These are phyloP conservation scores for Parmelia sp. DNA, from an alignment of 495 filamentous ascomycete species.

Conservation along the genomic window DNA sequence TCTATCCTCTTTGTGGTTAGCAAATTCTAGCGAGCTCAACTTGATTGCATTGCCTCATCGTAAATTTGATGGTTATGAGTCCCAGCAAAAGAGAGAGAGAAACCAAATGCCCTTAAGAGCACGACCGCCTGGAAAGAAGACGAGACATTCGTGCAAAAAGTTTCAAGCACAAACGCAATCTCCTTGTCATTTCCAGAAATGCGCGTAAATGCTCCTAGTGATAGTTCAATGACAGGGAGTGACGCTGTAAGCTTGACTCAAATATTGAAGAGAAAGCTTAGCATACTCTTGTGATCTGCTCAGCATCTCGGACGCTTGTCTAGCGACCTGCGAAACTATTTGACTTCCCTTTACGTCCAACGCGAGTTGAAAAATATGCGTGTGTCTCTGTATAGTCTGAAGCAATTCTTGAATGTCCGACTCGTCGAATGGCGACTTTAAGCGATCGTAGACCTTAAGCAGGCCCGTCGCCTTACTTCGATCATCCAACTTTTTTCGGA, in stretches of 20 bases:
- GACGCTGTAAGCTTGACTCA: too few relatives aligned
- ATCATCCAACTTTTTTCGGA: not conserved
- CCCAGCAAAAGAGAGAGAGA: not conserved
- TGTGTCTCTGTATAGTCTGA: not conserved
- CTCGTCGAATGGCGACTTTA: conserved; percentile 6
- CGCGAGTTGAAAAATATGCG: conserved; percentile 5
- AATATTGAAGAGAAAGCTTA: too few relatives aligned
- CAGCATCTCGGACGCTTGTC: conserved; percentile 3
- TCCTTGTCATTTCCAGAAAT: too few relatives aligned
- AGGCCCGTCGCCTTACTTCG: not conserved
- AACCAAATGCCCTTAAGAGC: not conserved
- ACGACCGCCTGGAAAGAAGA: not conserved
- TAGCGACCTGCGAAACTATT: conserved; percentile 1
- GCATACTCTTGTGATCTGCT: too few relatives aligned
- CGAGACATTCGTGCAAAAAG: too few relatives aligned
- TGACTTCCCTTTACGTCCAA: conserved; percentile 6
- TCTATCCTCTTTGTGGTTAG: not conserved
- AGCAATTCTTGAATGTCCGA: not conserved
- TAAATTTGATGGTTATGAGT: not conserved
- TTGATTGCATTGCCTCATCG: not conserved
- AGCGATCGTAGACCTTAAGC: not conserved
- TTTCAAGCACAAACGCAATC: too few relatives aligned
- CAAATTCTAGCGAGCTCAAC: not conserved
- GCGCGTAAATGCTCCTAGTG: too few relatives aligned
- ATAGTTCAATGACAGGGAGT: not conserved